Evolutionary conservation across 495 filamentous ascomycete genomes (phyloP), one percentile per base, ranked within the genome.

Genomic region (Tricharina praecox): DNA sequence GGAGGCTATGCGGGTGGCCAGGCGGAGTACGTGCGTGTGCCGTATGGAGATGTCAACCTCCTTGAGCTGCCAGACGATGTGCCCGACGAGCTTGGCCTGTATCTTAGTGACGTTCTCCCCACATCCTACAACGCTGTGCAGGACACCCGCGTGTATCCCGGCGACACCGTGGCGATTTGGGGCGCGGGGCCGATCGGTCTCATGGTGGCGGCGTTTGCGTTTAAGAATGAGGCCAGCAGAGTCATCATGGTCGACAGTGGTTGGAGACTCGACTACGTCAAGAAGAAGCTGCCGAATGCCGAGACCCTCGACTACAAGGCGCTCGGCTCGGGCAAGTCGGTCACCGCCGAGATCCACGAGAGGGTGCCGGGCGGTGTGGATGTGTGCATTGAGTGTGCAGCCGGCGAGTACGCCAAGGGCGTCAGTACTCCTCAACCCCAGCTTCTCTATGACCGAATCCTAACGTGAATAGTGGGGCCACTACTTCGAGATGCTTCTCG

Each of bases 161-260:
- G 76, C 11, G 81, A 88, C 48, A 64, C 74, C n/a, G 83, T 93
- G 7, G 84, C 82, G 32, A 78, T 92, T 52, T 92, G 85, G 71
- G 41, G 51, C 47, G 24, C 53, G 35, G 59, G 58, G 11, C 72
- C 70, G 0, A 81, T 93, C 53, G 87, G 87, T 0, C 78, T 88
- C 61, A 86, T 93, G 79, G 67, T 66, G 15, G 81, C 76, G 2
- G 67, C 81, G n/a, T 92, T 82, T 63, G 71, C 77, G 11, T 69
- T 85, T 45, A 63, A 72, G 9, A 74, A 82, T 47, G 84, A 83
- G 2, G 86, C 82, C 11, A 69, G 60, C 37, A 73, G 84, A 48
- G 71, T 93, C 44, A 87, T 93, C 48, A 66, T 85, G 34, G 80
- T 93, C 53, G 87, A 95, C 59, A 73, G 72, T 11, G 67, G 63